Evolutionary conservation across 208 protist genomes (phyloP).

Genomic region (Trypanosoma congolense): DNA sequence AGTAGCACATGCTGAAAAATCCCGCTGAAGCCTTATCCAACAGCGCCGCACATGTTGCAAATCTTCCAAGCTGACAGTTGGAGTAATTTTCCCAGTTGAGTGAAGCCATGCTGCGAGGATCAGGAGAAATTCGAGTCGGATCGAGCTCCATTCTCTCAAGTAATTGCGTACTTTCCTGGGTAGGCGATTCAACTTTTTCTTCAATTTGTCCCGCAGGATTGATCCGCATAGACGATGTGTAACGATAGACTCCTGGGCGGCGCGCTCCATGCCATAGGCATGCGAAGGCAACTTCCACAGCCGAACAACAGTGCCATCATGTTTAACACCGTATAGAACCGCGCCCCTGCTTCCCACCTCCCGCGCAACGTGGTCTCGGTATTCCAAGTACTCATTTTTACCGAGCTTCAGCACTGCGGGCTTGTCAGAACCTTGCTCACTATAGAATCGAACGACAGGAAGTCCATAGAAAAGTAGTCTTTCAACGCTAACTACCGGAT

Average conservation of each 20-base stretch:
- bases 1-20: conserved; percentile 19
- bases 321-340: conserved; percentile 67
- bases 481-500: conserved; percentile 23
- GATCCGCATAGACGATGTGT: conserved; percentile 50
- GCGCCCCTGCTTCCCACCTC: conserved; percentile 50
- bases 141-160: conserved; percentile 47
- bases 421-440: conserved; percentile 2
- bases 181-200: conserved; percentile 54
- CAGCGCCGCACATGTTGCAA: conserved; percentile 42
- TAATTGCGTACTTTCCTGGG: conserved; percentile 34
- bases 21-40: conserved; percentile 63
- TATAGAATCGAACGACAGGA: conserved; percentile 13
- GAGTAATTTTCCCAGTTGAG: conserved; percentile 45
- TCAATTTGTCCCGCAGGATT: conserved; percentile 33
- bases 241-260: conserved; percentile 68
- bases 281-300: conserved; percentile 71
- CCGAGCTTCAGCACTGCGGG: conserved; percentile 22
- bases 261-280: conserved; percentile 54
- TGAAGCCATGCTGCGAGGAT: conserved; percentile 68
- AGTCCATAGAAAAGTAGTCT: conserved; percentile 46
- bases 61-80: conserved; percentile 30
- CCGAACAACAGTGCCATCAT: conserved; percentile 40
- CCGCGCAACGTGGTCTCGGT: conserved; percentile 30
- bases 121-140: conserved; percentile 45
- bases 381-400: conserved; percentile 31